Evolutionary conservation across 2,329 filamentous ascomycete genomes (phyloP), one percentile per base, ranked within the genome.

Genomic region (Akanthomyces dipterigenus): DNA sequence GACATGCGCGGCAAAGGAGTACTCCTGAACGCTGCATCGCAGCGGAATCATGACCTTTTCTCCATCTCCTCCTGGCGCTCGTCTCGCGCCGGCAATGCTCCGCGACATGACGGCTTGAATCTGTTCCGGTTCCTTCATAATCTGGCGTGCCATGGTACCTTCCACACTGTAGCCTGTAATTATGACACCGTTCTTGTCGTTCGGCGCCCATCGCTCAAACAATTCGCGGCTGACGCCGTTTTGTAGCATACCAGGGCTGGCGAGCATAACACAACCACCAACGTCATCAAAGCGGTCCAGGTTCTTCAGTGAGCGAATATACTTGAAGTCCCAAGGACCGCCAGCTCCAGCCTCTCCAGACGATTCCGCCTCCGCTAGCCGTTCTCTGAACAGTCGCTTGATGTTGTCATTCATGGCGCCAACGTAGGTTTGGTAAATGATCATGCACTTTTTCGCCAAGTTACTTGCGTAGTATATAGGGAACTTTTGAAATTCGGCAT

Each of bases 381-480:
- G 87, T 74, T 96, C 92, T 58, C 89, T 84, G 75, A 97, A 97
- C n/a, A 96, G 83, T 12, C 91, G 86, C 74, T 96, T 97, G 79
- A 99, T 98, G 69, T 97, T 98, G 70, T 98, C 93, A 72, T 99
- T 99, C 95, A 99, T 99, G 60, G 93, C 92, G 54, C 93, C 91
- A 54, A 98, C 91, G 70, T 98, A 99, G 1, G 95, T 99, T 73
- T 98, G 95, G 72, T 99, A 99, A 3, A 98, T 92, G 34, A 97
- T 85, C 95, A 99, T 99, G 77, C 95, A 99, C 75, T 96, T 95
- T 64, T 93, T 82, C 1, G 95, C 95, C 46, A 98, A 84, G 69
- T 96, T 96, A 69, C 91, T 95, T 60, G 96, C 96, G 73, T 98
- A 99, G 78, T 98, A 99, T 64, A 99, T 98, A 5, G 95, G 95